These are phyloP conservation scores for Mycena pura DNA, from an alignment of 768 basidiomycete species.

Conservation along the genomic window DNA sequence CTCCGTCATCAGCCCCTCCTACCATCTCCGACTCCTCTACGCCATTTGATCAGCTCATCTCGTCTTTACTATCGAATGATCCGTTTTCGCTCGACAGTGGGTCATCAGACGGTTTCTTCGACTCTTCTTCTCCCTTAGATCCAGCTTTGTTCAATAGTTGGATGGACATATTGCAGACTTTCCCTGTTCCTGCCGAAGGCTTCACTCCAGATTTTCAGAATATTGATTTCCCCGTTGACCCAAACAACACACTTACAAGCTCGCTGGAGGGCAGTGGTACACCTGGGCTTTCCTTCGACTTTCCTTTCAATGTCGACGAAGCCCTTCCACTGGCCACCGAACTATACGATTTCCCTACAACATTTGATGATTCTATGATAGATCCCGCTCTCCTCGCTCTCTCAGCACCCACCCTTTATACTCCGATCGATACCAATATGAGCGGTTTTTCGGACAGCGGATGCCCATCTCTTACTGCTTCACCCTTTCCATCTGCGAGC, in stretches of 20 bases:
- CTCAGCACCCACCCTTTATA: conserved; percentile 11
- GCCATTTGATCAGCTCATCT: conserved; percentile 48
- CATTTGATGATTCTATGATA: conserved; percentile 34
- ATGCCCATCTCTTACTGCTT: conserved; percentile 32
- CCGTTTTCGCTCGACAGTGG: conserved; percentile 4
- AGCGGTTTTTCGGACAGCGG: conserved; percentile 18
- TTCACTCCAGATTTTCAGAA: conserved; percentile 30
- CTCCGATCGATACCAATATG: conserved; percentile 13
- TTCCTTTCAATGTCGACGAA: conserved; percentile 1
- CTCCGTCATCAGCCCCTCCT: too few relatives aligned
- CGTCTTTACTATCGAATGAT: conserved; percentile 42
- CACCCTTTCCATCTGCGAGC: conserved; percentile 40
- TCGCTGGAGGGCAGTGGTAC: background rate
- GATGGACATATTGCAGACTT: conserved; percentile 57
- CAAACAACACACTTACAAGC: too few relatives aligned
- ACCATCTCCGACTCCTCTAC: conserved; percentile 19
- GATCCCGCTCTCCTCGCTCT: conserved; percentile 42
- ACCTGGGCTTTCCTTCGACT: conserved; percentile 13
- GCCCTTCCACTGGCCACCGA: background rate
- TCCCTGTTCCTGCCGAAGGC: conserved; percentile 45
- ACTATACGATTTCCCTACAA: too few relatives aligned
- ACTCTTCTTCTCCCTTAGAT: conserved; percentile 35
- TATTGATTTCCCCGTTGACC: too few relatives aligned
- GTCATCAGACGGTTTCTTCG: background rate
- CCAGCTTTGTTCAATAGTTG: conserved; percentile 54